These are phyloP conservation scores for Nakazawaea siamensis DNA, from an alignment of 805 yeast species.

Conservation along the genomic window DNA sequence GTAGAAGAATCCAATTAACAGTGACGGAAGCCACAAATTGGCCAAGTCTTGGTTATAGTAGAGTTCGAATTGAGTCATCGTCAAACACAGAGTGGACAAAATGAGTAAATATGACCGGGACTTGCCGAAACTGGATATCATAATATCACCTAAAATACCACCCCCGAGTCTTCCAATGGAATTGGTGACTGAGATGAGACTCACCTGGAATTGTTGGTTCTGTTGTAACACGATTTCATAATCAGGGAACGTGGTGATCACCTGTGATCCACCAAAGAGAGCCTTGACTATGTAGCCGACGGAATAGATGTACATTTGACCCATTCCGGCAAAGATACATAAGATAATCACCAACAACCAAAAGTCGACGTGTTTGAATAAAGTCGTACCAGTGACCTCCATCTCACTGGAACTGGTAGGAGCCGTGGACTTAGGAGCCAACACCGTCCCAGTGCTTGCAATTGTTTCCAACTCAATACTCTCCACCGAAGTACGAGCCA, in stretches of 20 bases:
- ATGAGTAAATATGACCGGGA: slow-evolving; percentile 48
- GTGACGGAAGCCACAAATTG: slow-evolving; percentile 40
- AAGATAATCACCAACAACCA: slow-evolving; percentile 43
- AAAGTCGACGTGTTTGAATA: slow-evolving; percentile 28
- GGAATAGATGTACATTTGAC: slow-evolving; percentile 70
- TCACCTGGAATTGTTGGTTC: slow-evolving; percentile 66
- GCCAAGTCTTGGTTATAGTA: slow-evolving; percentile 23
- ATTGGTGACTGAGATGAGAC: slow-evolving; percentile 59
- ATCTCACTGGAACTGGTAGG: not conserved
- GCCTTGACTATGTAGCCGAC: slow-evolving; percentile 64
- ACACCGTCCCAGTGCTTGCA: slow-evolving; percentile 4
- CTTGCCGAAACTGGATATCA: slow-evolving; percentile 34
- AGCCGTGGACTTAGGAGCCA: slow-evolving; percentile 1
- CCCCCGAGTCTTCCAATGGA: slow-evolving; percentile 58
- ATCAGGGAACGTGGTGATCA: slow-evolving; percentile 9
- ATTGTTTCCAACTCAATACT: slow-evolving; percentile 8
- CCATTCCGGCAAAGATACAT: slow-evolving; percentile 54
- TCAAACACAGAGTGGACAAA: slow-evolving; percentile 39
- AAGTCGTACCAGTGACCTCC: slow-evolving; percentile 10
- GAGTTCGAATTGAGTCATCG: slow-evolving; percentile 44
- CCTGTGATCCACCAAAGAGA: slow-evolving; percentile 21
- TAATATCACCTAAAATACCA: slow-evolving; percentile 58
- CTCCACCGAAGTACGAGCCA: slow-evolving; percentile 9
- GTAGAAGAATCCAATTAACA: slow-evolving; percentile 60
- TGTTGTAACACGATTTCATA: slow-evolving; percentile 28